Conservation (phyloP, 202 grass and related monocot species). For the Schoenoplectus tabernaemontani region DNA sequence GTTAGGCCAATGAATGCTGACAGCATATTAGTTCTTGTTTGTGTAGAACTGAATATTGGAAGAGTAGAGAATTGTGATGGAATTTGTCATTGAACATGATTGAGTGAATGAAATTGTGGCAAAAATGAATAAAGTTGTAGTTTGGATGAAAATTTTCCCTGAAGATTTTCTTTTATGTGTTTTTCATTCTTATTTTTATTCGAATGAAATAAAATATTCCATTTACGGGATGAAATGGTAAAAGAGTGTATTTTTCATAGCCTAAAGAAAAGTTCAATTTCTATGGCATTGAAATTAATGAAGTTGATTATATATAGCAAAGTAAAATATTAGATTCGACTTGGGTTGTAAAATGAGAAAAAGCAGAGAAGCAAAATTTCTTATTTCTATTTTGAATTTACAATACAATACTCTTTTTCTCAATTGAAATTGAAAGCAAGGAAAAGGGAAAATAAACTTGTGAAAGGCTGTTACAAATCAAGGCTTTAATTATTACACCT, state of each 20-base stretch:
- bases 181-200: neutral
- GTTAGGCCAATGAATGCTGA: neutral
- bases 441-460: too few species aligned
- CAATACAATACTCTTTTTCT: too few species aligned
- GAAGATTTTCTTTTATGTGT: neutral
- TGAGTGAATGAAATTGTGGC: neutral
- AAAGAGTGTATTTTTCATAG: neutral
- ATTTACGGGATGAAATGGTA: neutral
- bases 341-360: neutral
- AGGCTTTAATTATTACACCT: slow-evolving; percentile 4
- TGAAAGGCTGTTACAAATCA: too few species aligned
- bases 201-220: neutral
- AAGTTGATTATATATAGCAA: neutral
- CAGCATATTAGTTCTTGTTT: neutral
- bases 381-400: neutral
- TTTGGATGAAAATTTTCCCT: neutral
- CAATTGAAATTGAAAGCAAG: too few species aligned
- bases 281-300: neutral
- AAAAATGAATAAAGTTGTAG: neutral
- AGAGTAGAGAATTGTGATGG: neutral
- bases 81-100: neutral
- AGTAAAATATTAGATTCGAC: neutral
- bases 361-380: neutral
- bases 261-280: neutral
- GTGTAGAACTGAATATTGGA: neutral